Base-by-base conservation (phyloP, 441 rosid genomes). In the Dalechampia spathulata region DNA sequence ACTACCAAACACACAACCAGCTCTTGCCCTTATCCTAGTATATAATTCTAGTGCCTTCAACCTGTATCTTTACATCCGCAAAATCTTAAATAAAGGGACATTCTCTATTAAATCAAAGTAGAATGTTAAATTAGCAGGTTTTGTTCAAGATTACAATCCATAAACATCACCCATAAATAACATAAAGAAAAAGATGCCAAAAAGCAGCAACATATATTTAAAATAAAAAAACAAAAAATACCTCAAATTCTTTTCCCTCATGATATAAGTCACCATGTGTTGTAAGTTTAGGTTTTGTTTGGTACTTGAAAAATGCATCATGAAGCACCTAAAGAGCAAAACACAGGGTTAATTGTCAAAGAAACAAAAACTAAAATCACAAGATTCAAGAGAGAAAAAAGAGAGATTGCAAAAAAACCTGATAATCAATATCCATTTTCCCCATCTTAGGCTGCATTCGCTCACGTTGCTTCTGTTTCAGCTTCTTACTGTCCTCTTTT, bases 371-470 rank as follows among this genome's bases (percentile, higher is more conserved):
- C 39, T 45, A 49, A 49, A 15, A 45, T 4, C 38, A 21, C 30
- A 46, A 27, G 4, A 30, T 52, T 38, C n/a, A n/a, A n/a, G n/a
- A n/a, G n/a, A n/a, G n/a, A n/a, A n/a, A 45, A 45, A 58, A 26
- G 1, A 34, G 55, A 23, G 55, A 67, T 46, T 14, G 45, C 10
- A 6, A 36, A 15, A 15, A 42, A 68, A 93, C 99, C 97, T 94
- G 99, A 72, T 90, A 94, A 70, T 94, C 99, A 49, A 94, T 94
- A 74, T 94, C 99, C 99, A 94, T 94, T 69, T 94, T 94, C 50
- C 99, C 99, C 99, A 94, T 94, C 75, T 94, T 90, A 1, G 99
- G 99, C 72, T 94, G 98, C 99, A 94, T 94, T 2, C 98, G 82
- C 66, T 94, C 99, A 47, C 97, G 93, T 71, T 94, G 99, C 83